Evolutionary conservation across 2,329 filamentous ascomycete genomes (phyloP).

Genomic region (Aspergillus pseudoglaucus): DNA sequence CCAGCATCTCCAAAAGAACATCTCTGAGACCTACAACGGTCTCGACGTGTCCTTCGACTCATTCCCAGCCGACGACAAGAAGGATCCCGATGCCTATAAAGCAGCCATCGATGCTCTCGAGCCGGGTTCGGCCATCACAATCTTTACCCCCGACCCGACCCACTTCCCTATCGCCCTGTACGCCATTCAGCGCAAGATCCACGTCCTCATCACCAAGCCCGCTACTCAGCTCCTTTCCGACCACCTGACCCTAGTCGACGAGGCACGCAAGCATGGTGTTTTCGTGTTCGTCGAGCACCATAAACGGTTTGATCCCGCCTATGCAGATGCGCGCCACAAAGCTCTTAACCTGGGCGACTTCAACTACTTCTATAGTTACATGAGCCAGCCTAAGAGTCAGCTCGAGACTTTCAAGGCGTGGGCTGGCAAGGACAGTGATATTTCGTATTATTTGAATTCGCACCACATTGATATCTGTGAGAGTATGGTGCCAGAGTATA

Average conservation of each 20-base stretch:
- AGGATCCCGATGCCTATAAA: conserved; percentile 79
- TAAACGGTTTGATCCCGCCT: conserved; percentile 91
- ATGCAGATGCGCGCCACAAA: conserved; percentile 76
- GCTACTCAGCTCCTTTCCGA: conserved; percentile 78
- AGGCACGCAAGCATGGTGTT: conserved; percentile 66
- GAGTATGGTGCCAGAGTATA: conserved; percentile 79
- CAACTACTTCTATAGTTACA: conserved; percentile 98
- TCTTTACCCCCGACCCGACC: conserved; percentile 91
- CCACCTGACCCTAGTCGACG: conserved; percentile 69
- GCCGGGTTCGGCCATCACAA: conserved; percentile 82
- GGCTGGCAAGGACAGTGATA: conserved; percentile 87
- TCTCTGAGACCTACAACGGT: conserved; percentile 77
- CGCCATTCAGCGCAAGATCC: conserved; percentile 78
- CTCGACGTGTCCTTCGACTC: conserved; percentile 82
- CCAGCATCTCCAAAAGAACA: conserved; percentile 80
- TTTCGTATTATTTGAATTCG: conserved; percentile 92
- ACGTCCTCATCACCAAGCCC: conserved; percentile 91
- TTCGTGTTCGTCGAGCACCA: conserved; percentile 95
- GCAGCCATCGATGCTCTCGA: conserved; percentile 75
- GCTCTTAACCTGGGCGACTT: conserved; percentile 78
- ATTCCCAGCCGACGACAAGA: conserved; percentile 66
- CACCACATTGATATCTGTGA: conserved; percentile 92
- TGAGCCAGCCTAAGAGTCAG: conserved; percentile 87
- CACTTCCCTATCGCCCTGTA: conserved; percentile 90
- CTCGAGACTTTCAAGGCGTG: conserved; percentile 92